These are phyloP conservation scores for Chlorella sp. DNA, from an alignment of 139 green algal species.

Conservation along the genomic window DNA sequence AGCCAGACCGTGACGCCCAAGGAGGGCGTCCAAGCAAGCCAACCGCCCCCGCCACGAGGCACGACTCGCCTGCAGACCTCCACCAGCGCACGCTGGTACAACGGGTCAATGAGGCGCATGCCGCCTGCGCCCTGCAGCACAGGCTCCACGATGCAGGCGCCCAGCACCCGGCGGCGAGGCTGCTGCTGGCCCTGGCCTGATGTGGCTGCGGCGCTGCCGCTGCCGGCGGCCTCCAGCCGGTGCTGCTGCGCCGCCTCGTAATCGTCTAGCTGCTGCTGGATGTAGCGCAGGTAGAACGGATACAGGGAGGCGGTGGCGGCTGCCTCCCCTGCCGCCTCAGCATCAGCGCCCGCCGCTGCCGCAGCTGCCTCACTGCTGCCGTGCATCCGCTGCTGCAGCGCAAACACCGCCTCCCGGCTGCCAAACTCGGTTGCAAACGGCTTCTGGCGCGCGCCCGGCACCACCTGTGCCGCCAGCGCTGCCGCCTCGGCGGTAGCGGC, in stretches of 20 bases:
- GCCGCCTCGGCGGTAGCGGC: not conserved
- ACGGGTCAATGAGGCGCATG: slow-evolving; percentile 94
- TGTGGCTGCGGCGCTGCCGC: slow-evolving; percentile 17
- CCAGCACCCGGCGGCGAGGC: slow-evolving; percentile 30
- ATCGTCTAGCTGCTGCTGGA: slow-evolving; percentile 32
- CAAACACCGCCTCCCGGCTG: slow-evolving; percentile 28
- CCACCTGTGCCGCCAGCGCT: not conserved
- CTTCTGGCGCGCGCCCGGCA: not conserved
- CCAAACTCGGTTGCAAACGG: not conserved
- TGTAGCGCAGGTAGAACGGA: slow-evolving; percentile 14
- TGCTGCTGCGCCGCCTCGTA: slow-evolving; percentile 1
- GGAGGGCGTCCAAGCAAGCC: too few relatives aligned
- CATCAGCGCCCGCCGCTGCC: too few relatives aligned
- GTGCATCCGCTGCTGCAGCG: not conserved
- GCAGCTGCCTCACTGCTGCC: not conserved
- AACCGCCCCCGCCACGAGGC: not conserved
- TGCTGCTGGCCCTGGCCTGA: not conserved
- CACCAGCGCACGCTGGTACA: slow-evolving; percentile 84
- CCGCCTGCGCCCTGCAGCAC: slow-evolving; percentile 92
- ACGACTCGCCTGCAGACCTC: slow-evolving; percentile 53
- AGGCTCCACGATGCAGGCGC: slow-evolving; percentile 84
- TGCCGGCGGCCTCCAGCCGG: not conserved
- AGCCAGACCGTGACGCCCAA: too few relatives aligned
- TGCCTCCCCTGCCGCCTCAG: slow-evolving; percentile 11
- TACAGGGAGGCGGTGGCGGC: slow-evolving; percentile 1